Base-by-base conservation (phyloP, 805 yeast species). In the Schizosaccharomyces cryophilus region DNA sequence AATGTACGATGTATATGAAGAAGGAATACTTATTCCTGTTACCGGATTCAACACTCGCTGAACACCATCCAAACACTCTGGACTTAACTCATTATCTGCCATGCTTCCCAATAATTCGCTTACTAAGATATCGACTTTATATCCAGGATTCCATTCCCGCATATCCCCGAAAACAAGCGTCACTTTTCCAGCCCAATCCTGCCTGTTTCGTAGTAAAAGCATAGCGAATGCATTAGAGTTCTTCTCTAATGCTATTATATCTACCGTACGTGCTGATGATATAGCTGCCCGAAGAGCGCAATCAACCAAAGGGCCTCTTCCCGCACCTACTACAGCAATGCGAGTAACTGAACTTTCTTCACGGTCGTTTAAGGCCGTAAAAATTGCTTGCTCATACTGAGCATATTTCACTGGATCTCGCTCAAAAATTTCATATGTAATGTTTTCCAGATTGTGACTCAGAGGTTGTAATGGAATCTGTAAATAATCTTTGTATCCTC, bases 71-170 rank as follows among this genome's bases (percentile, higher is more conserved):
- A 87, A 69, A 62, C 93, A 82, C 69, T 89, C 97, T 0, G 97
- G 96, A 7, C 86, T 77, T 19, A 87, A 74, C 68, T 89, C 96
- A 70, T 89, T 90, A 69, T 94, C 90, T 3, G 95, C 96, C 72
- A 90, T 85, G 17, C 95, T 85, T 5, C 96, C 96, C 31, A 89
- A 70, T 6, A 90, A 72, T 69, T 89, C 96, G 55, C 94, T 84
- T 1, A 90, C 76, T 7, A 88, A 77, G 54, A 89, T 66, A 67
- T 85, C 77, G 62, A 77, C 75, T 19, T 73, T 72, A 13, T 68
- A 63, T 21, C 64, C 65, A 2, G 74, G 74, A 7, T 66, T 61
- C 81, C 82, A 79, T 2, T 66, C 63, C 19, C 93, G 72, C 70
- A 82, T 78, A 69, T 89, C 95, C 3, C 72, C 73, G 54, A 75